Evolutionary conservation across 176 grass and related monocot genomes (phyloP).

Genomic region (Eleusine coracana): DNA sequence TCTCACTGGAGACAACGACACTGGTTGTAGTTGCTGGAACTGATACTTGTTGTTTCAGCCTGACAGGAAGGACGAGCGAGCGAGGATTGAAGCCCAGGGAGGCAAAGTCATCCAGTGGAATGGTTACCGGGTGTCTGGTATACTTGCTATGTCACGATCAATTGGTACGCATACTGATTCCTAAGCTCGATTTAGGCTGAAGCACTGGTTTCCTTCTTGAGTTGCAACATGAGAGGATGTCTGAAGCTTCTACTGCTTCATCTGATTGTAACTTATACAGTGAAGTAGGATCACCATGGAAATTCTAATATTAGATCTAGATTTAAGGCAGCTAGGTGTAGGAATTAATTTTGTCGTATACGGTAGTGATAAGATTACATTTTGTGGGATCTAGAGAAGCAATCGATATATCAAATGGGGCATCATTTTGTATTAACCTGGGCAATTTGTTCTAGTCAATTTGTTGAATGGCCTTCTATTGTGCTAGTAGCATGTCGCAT

Average conservation of each 20-base stretch:
- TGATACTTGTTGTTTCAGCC: conserved; percentile 50
- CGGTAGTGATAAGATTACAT: neutral
- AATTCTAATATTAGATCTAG: conserved; percentile 1
- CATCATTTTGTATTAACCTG: neutral
- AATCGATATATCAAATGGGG: neutral
- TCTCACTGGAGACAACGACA: neutral
- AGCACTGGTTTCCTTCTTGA: neutral
- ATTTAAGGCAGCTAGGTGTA: neutral
- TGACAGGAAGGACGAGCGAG: conserved; percentile 66
- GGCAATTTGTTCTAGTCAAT: neutral
- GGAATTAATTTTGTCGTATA: neutral
- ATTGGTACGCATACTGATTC: conserved; percentile 54
- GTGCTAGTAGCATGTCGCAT: neutral
- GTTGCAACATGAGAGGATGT: neutral
- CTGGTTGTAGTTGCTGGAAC: neutral
- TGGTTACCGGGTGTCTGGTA: conserved; percentile 65
- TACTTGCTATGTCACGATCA: conserved; percentile 82
- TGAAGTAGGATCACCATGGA: neutral
- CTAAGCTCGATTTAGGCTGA: conserved; percentile 16
- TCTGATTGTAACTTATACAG: neutral
- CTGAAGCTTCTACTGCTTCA: neutral
- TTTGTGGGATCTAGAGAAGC: neutral
- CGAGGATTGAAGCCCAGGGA: conserved; percentile 60
- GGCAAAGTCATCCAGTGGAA: conserved; percentile 83
- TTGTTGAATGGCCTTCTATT: neutral